phyloP scores from a whole-genome alignment of 2,329 filamentous ascomycete genomes.

The Alternaria arborescens region DNA sequence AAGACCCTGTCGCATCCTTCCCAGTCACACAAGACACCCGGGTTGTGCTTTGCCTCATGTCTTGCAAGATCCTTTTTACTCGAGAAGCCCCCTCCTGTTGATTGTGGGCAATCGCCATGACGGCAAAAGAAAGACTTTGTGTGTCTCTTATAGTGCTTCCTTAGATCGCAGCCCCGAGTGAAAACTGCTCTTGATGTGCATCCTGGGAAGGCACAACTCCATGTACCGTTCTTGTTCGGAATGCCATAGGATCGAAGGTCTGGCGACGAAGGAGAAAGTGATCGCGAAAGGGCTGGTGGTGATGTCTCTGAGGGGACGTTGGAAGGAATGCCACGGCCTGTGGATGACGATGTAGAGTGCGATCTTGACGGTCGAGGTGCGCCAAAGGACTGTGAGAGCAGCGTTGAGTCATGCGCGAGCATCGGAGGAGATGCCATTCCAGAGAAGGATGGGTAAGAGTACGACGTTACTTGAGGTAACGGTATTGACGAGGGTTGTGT shows the following conservation, averaged over 20 bases:
- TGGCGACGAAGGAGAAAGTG: conserved; percentile 51
- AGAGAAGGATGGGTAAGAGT: conserved; percentile 46
- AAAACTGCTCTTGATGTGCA: conserved; percentile 68
- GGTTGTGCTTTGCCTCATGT: conserved; percentile 70
- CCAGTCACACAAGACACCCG: conserved; percentile 67
- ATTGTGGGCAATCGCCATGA: conserved; percentile 65
- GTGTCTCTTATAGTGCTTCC: conserved; percentile 70
- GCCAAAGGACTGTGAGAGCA: conserved; percentile 32
- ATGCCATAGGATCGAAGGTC: conserved; percentile 55
- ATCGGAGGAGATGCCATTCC: conserved; percentile 36
- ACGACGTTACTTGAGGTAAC: conserved; percentile 42
- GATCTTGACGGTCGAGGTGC: conserved; percentile 43
- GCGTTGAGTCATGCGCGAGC: conserved; percentile 35
- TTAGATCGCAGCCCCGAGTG: conserved; percentile 67
- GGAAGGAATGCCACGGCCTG: conserved; percentile 36
- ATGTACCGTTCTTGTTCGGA: conserved; percentile 59
- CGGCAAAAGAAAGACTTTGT: conserved; percentile 69
- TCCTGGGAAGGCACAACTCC: conserved; percentile 67
- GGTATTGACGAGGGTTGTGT: conserved; percentile 41
- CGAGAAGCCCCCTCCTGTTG: conserved; percentile 65
- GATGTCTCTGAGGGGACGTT: conserved; percentile 39
- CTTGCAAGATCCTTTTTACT: conserved; percentile 69
- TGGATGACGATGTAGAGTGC: conserved; percentile 47
- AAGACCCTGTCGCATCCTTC: conserved; percentile 66
- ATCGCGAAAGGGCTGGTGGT: conserved; percentile 46